Percentiles rank a stretch among this genome's conserved stretches.
phyloP scores from a whole-genome alignment of 352 stramenopile species.

The Thraustochytrium striatum region DNA sequence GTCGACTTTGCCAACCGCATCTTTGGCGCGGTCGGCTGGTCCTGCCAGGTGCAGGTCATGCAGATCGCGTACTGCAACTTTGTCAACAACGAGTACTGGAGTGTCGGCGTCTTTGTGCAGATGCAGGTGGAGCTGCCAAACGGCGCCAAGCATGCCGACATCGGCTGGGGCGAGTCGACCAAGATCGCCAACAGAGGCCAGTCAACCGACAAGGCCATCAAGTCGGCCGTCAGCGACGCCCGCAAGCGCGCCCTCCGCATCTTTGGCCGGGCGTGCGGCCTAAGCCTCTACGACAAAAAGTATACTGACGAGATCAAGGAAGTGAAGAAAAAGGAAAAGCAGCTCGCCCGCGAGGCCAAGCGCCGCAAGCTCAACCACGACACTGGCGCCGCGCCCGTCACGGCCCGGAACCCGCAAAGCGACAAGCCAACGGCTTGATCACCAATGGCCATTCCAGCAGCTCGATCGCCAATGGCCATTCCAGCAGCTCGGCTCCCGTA shows the following conservation, averaged over 20 bases:
- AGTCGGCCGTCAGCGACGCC: constrained; percentile 40
- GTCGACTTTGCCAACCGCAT: constrained; percentile 46
- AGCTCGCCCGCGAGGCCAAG: neutral
- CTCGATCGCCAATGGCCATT: no score
- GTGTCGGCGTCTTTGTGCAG: constrained; percentile 15
- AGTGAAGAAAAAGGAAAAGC: constrained; percentile 31
- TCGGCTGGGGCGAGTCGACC: constrained; percentile 41
- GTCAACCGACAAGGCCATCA: constrained; percentile 47
- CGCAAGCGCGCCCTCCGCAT: constrained; percentile 41
- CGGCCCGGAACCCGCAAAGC: no score
- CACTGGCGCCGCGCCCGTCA: no score
- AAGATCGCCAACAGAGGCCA: constrained; percentile 45
- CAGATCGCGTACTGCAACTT: constrained; percentile 33
- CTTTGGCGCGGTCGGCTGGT: constrained; percentile 34
- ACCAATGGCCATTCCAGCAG: no score
- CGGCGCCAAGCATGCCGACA: constrained; percentile 30
- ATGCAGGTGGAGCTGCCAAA: constrained; percentile 18
- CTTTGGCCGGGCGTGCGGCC: constrained; percentile 37
- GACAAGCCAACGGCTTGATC: no score
- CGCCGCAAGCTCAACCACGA: neutral
- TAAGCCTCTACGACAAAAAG: constrained; percentile 44
- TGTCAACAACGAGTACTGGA: constrained; percentile 30
- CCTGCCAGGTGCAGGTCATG: neutral
- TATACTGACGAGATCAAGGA: constrained; percentile 39
- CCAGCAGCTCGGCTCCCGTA: no score